phyloP scores from a whole-genome alignment of 169 alveolate species.

The Condylostoma magnum region DNA sequence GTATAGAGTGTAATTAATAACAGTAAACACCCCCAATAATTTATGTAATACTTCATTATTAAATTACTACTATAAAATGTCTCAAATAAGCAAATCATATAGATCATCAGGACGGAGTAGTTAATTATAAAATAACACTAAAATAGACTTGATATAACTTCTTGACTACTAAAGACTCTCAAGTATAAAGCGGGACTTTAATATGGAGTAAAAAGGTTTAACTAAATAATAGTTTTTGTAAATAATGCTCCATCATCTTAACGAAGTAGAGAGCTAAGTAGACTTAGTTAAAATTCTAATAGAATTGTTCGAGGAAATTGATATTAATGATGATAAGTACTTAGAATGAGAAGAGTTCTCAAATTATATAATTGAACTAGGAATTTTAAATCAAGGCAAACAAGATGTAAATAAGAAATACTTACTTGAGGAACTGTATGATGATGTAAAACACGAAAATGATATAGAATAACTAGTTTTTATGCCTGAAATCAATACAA shows the following conservation, averaged over 20 bases:
- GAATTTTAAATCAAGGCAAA: slow-evolving; percentile 20
- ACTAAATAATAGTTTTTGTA: slow-evolving; percentile 30
- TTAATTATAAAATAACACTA: too few species aligned
- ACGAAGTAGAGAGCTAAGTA: slow-evolving; percentile 42
- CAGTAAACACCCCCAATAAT: too few species aligned
- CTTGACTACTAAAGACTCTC: slow-evolving; percentile 38
- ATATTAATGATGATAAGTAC: slow-evolving; percentile 65
- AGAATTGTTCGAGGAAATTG: slow-evolving; percentile 71
- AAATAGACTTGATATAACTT: neutral
- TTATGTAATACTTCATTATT: too few species aligned
- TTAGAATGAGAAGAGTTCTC: slow-evolving; percentile 80
- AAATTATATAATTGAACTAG: slow-evolving; percentile 68
- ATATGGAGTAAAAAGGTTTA: slow-evolving; percentile 33
- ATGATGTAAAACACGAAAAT: slow-evolving; percentile 36
- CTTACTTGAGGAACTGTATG: slow-evolving; percentile 25
- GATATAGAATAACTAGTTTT: slow-evolving; percentile 36
- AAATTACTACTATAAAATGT: too few species aligned
- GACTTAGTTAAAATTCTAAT: slow-evolving; percentile 41
- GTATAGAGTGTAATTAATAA: too few species aligned
- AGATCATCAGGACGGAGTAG: too few species aligned
- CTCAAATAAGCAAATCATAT: too few species aligned
- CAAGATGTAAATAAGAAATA: slow-evolving; percentile 40
- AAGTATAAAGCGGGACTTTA: slow-evolving; percentile 50
- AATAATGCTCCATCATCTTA: slow-evolving; percentile 44
- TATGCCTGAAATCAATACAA: slow-evolving; percentile 28